A percentile compares a stretch with the other conserved stretches of the same genome.
These are phyloP conservation scores for Phytophthora boehmeriae DNA, from an alignment of 352 stramenopile species.

Conservation along the genomic window DNA sequence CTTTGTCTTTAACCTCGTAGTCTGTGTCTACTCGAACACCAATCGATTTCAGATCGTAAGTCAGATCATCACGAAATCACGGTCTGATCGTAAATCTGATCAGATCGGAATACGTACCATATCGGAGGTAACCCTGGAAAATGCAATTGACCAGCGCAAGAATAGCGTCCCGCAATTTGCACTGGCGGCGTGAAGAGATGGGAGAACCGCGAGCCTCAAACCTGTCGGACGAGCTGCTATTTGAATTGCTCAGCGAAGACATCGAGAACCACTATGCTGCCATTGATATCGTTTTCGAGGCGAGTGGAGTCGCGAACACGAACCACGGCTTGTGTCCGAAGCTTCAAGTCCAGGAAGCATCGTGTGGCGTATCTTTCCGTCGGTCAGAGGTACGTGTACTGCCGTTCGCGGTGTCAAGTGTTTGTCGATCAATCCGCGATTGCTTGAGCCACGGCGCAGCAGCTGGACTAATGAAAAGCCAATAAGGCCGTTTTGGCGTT, in stretches of 20 bases:
- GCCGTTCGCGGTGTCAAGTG: constrained; percentile 21
- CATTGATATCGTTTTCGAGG: constrained; percentile 8
- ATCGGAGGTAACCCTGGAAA: no score
- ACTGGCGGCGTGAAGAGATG: constrained; percentile 6
- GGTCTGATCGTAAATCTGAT: no score
- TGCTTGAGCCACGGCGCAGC: constrained; percentile 9
- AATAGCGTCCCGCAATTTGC: constrained; percentile 3
- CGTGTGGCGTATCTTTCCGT: constrained; percentile 4
- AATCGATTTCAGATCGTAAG: no score
- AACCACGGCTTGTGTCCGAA: constrained; percentile 7
- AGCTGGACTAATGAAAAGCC: constrained; percentile 2
- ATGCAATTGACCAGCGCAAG: constrained; percentile 17
- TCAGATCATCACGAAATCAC: no score
- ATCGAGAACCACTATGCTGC: constrained; percentile 7
- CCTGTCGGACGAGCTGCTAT: constrained; percentile 18
- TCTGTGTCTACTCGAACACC: no score
- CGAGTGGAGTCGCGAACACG: not conserved
- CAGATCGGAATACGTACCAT: no score
- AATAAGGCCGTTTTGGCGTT: no score
- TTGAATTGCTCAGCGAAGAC: constrained; percentile 13
- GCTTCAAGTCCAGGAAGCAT: not conserved
- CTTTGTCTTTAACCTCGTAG: no score
- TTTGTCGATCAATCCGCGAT: constrained; percentile 9
- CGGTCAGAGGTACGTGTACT: constrained; percentile 10
- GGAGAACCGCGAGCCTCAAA: not conserved